Conservation (phyloP, 2,329 filamentous ascomycete species). For the Hirsutella rhossiliensis region DNA sequence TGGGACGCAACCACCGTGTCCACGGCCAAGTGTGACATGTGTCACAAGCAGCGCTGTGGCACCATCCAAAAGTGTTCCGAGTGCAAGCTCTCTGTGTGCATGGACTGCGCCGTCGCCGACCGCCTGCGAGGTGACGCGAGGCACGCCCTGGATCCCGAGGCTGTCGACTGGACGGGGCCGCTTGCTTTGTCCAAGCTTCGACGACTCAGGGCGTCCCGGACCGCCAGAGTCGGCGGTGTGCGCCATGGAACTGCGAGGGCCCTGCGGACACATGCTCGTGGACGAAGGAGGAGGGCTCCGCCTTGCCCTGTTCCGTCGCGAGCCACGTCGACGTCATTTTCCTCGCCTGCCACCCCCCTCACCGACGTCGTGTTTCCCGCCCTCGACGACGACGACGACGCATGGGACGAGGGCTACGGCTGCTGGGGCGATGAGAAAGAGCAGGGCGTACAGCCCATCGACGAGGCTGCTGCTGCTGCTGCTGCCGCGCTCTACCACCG, state of each 20-base stretch:
- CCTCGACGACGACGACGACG: too few species aligned
- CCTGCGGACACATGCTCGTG: too few species aligned
- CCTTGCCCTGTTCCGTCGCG: background rate
- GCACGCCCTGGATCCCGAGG: conserved; percentile 9
- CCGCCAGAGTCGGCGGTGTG: background rate
- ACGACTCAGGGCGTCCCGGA: background rate
- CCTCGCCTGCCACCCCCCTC: too few species aligned
- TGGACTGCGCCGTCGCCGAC: conserved; percentile 7
- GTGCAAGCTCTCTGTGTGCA: conserved; percentile 13
- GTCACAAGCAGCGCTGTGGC: conserved; percentile 10
- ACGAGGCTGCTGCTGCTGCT: too few species aligned
- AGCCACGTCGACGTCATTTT: background rate
- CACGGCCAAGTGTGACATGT: conserved; percentile 16
- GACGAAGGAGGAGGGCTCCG: background rate
- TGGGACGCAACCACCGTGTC: conserved; percentile 10
- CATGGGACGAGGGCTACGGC: too few species aligned
- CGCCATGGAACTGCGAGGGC: too few species aligned
- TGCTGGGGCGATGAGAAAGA: too few species aligned
- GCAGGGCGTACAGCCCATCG: too few species aligned
- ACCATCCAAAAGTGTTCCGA: conserved; percentile 11
- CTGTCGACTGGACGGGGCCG: conserved; percentile 7
- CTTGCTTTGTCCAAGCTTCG: background rate
- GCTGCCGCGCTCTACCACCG: too few species aligned
- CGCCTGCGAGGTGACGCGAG: conserved; percentile 6
- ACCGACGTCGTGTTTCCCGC: too few species aligned